Evolutionary conservation across 805 yeast genomes (phyloP).

Genomic region (Pichia occidentalis): DNA sequence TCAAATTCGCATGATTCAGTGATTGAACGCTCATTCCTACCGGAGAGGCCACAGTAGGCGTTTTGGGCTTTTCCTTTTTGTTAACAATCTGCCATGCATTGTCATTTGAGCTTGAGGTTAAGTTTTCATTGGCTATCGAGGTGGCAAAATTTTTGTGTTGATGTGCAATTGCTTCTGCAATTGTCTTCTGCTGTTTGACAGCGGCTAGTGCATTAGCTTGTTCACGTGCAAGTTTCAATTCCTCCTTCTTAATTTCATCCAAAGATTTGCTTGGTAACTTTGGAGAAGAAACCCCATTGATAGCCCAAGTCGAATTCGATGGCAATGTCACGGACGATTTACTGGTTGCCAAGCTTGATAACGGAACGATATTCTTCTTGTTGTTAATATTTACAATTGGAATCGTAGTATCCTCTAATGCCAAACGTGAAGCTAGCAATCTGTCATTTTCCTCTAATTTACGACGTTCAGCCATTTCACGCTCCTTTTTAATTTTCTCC

Average conservation of each 20-base stretch:
- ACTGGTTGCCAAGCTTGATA: constrained; percentile 12
- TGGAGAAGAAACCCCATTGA: constrained; percentile 23
- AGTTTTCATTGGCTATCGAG: constrained; percentile 15
- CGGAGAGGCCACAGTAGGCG: constrained; percentile 14
- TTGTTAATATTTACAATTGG: constrained; percentile 4
- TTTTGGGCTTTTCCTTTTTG: constrained; percentile 33
- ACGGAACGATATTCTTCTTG: constrained; percentile 8
- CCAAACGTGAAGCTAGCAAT: constrained; percentile 18
- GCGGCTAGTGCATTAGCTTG: constrained; percentile 21
- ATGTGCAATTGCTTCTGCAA: constrained; percentile 19
- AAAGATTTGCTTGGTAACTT: constrained; percentile 37
- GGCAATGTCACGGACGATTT: constrained; percentile 29
- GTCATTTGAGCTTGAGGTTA: constrained; percentile 12
- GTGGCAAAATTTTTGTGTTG: constrained; percentile 22
- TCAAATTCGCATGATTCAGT: constrained; percentile 13
- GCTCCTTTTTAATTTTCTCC: constrained; percentile 31
- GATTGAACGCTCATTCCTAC: no score
- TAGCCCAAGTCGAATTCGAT: constrained; percentile 39
- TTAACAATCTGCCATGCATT: constrained; percentile 34
- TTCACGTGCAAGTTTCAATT: constrained; percentile 27
- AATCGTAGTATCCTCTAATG: constrained; percentile 14
- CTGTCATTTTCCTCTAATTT: constrained; percentile 22
- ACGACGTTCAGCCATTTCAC: constrained; percentile 15
- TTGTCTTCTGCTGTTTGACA: constrained; percentile 17
- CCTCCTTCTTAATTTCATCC: constrained; percentile 59